Evolutionary conservation across 176 grass and related monocot species (phyloP).

Genomic region (Miscanthus lutarioriparius): DNA sequence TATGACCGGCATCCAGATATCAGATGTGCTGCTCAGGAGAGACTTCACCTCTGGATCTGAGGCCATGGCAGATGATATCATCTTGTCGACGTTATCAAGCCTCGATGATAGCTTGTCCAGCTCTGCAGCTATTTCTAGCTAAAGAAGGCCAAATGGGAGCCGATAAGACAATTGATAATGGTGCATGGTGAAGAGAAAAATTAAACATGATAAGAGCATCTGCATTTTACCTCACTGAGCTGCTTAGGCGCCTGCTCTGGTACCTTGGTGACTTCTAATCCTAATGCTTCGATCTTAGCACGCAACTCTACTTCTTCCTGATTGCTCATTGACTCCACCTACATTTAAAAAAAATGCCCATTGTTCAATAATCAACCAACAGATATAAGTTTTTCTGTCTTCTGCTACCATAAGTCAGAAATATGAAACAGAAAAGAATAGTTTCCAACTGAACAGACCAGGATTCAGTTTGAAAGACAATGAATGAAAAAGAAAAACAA

Average conservation of each 20-base stretch:
- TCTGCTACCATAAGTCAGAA: not conserved
- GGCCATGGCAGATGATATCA: slow-evolving; percentile 88
- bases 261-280: slow-evolving; percentile 77
- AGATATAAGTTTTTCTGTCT: not conserved
- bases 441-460: not conserved
- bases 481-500: not conserved
- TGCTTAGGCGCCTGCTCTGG: slow-evolving; percentile 58
- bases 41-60: slow-evolving; percentile 82
- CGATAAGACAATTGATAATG: not conserved
- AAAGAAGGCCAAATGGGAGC: not conserved
- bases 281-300: slow-evolving; percentile 87
- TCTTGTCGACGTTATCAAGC: slow-evolving; percentile 88
- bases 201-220: not conserved
- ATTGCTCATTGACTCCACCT: slow-evolving; percentile 96
- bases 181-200: not conserved
- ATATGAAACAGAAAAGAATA: not conserved
- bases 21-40: slow-evolving; percentile 78
- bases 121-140: slow-evolving; percentile 89
- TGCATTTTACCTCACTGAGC: slow-evolving; percentile 60
- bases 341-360: not conserved
- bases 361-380: not conserved
- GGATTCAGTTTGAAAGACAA: not conserved
- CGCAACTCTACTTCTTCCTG: slow-evolving; percentile 92
- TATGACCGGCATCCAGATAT: slow-evolving; percentile 94
- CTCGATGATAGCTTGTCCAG: slow-evolving; percentile 75